phyloP scores from a whole-genome alignment of 768 basidiomycete genomes.

The Neoboletus subvelutipes region DNA sequence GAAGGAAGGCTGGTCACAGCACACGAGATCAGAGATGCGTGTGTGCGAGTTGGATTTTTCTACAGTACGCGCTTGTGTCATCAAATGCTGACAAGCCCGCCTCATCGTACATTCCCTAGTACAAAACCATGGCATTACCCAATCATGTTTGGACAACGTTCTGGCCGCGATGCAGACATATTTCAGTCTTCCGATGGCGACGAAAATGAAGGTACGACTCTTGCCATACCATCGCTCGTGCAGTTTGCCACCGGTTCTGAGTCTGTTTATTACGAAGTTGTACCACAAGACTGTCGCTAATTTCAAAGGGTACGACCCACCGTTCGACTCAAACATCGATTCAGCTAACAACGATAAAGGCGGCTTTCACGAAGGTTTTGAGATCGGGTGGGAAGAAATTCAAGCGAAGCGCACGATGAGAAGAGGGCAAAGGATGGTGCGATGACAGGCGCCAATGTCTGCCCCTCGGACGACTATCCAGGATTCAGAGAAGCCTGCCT shows the following conservation, averaged over 20 bases:
- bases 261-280: slow-evolving; percentile 41
- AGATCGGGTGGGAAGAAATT: slow-evolving; percentile 71
- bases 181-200: slow-evolving; percentile 61
- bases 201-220: slow-evolving; percentile 61
- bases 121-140: slow-evolving; percentile 71
- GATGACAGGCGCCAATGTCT: slow-evolving; percentile 75
- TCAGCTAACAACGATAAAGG: slow-evolving; percentile 63
- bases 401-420: slow-evolving; percentile 25
- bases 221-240: background rate
- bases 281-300: slow-evolving; percentile 64
- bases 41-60: slow-evolving; percentile 82
- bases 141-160: slow-evolving; percentile 44
- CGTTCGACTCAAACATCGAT: slow-evolving; percentile 74
- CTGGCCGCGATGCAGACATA: slow-evolving; percentile 55
- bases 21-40: slow-evolving; percentile 64
- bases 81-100: background rate
- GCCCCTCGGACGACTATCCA: slow-evolving; percentile 64
- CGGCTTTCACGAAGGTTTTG: slow-evolving; percentile 90
- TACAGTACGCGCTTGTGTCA: slow-evolving; percentile 50
- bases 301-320: slow-evolving; percentile 77
- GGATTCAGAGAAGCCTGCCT: slow-evolving; percentile 60
- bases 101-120: slow-evolving; percentile 43
- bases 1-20: slow-evolving; percentile 48
- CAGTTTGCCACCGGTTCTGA: background rate
- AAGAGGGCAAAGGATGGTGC: slow-evolving; percentile 44